Conservation (phyloP, 2,329 filamentous ascomycete genomes). For the Botrytis aclada region DNA sequence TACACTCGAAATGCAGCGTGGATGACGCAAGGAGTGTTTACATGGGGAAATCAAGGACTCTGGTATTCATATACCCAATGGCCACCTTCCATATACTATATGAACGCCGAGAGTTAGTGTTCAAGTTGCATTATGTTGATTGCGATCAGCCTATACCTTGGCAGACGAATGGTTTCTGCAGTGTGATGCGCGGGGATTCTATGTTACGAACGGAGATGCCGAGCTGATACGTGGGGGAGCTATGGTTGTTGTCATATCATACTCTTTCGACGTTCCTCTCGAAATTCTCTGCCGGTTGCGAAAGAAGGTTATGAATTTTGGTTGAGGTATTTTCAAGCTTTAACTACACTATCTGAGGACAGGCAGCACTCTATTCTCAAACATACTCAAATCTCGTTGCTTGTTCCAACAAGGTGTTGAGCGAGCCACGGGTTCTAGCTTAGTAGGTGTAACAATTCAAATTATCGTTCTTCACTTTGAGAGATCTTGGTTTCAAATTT, state of each 20-base stretch:
- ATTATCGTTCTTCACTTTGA: neutral
- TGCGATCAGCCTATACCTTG: neutral
- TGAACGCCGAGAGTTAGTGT: neutral
- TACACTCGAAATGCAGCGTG: neutral
- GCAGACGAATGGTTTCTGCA: neutral
- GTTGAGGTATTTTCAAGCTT: neutral
- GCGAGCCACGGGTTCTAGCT: neutral
- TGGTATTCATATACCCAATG: neutral
- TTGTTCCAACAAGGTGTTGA: neutral
- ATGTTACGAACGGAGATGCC: neutral
- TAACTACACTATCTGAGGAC: neutral
- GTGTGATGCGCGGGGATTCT: neutral
- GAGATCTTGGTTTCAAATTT: neutral
- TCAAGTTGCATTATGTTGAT: neutral
- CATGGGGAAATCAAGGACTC: neutral
- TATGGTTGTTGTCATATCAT: neutral
- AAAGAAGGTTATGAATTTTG: neutral
- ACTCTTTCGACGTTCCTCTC: neutral
- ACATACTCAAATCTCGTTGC: neutral
- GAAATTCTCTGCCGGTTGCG: neutral
- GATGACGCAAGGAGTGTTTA: neutral
- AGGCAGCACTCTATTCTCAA: neutral
- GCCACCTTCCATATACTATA: neutral
- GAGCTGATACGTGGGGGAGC: neutral
- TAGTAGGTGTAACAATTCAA: neutral